Evolutionary conservation across 2,329 filamentous ascomycete species (phyloP).

Genomic region (Colletotrichum sp.): DNA sequence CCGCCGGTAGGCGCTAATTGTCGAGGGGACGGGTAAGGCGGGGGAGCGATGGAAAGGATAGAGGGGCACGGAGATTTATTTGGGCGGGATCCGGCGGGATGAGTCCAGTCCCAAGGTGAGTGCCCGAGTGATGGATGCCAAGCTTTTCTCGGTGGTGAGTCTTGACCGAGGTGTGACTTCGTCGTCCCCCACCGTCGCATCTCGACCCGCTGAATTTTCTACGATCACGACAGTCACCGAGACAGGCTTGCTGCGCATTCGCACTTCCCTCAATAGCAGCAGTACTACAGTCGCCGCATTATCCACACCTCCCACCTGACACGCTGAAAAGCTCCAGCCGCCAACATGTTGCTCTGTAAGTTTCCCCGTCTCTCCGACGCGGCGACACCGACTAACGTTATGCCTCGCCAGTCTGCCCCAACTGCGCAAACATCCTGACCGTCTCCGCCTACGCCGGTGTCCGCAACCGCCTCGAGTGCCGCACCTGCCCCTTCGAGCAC

Average conservation of each 20-base stretch:
- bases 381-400: constrained; percentile 6
- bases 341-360: constrained; percentile 71
- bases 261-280: not conserved
- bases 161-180: not conserved
- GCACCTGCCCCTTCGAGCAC: constrained; percentile 93
- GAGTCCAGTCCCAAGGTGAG: not conserved
- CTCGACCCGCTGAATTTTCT: constrained; percentile 18
- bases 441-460: constrained; percentile 65
- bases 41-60: not conserved
- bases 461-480: constrained; percentile 89
- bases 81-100: not conserved
- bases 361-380: not conserved
- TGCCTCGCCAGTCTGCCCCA: constrained; percentile 72
- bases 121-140: not conserved
- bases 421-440: constrained; percentile 84
- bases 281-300: not conserved
- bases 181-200: constrained; percentile 18
- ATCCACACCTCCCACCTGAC: not conserved
- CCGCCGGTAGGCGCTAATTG: not conserved
- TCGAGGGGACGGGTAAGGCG: not conserved
- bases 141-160: not conserved
- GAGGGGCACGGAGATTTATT: constrained; percentile 13
- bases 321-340: not conserved
- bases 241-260: not conserved
- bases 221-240: not conserved